Evolutionary conservation across 2,329 filamentous ascomycete species (phyloP).

Genomic region (Alternaria gaisen): DNA sequence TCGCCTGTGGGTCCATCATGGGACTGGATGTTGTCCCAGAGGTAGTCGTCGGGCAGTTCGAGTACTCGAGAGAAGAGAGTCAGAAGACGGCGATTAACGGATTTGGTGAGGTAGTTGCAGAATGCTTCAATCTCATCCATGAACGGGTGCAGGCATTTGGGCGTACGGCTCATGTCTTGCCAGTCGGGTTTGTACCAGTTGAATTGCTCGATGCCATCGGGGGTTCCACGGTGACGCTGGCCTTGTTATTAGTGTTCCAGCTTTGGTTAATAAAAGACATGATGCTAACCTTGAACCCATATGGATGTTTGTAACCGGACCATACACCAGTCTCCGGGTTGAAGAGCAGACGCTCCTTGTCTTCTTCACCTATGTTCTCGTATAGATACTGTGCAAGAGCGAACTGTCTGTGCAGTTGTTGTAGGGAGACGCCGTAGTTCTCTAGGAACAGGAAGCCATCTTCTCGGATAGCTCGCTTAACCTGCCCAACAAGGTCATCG

Average conservation of each 20-base stretch:
- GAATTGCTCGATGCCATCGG: constrained; percentile 64
- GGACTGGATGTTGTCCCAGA: constrained; percentile 34
- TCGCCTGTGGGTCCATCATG: constrained; percentile 34
- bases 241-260: neutral
- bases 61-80: constrained; percentile 35
- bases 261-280: neutral
- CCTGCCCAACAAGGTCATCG: constrained; percentile 54
- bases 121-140: constrained; percentile 61
- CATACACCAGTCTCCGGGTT: constrained; percentile 59
- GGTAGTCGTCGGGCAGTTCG: constrained; percentile 34
- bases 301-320: constrained; percentile 62
- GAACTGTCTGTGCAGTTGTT: constrained; percentile 58
- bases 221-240: constrained; percentile 50
- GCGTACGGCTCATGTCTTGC: constrained; percentile 55
- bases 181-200: constrained; percentile 63
- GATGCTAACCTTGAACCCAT: neutral
- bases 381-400: constrained; percentile 61
- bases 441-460: constrained; percentile 56
- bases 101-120: constrained; percentile 59
- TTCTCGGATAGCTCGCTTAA: constrained; percentile 45
- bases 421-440: constrained; percentile 59
- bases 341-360: constrained; percentile 60
- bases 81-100: constrained; percentile 55
- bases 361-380: constrained; percentile 60
- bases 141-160: constrained; percentile 58